Conservation (phyloP, 2,329 filamentous ascomycete genomes). For the Cercospora brassicicola region DNA sequence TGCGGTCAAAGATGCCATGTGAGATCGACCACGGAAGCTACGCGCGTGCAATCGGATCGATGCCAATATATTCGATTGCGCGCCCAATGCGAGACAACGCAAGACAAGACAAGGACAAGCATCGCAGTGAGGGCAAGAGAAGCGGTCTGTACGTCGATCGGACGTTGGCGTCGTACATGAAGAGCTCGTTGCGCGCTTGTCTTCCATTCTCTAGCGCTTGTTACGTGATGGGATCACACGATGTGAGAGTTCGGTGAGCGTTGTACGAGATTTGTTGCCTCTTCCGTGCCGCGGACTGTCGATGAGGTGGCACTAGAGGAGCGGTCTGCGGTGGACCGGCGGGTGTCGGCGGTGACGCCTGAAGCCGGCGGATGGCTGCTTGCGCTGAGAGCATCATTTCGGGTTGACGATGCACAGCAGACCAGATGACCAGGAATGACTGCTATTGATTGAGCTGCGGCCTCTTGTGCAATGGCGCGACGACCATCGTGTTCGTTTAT, state of each 20-base stretch:
- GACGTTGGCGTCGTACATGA: background rate
- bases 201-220: background rate
- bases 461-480: background rate
- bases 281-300: background rate
- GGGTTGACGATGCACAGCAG: background rate
- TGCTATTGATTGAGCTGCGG: background rate
- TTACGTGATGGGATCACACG: slow-evolving; percentile 1
- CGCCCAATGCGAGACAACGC: background rate
- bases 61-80: background rate
- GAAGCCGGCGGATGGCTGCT: background rate
- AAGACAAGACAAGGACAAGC: background rate
- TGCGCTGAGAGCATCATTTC: background rate
- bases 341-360: slow-evolving; percentile 2
- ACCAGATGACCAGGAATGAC: background rate
- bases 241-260: background rate
- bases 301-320: slow-evolving; percentile 5
- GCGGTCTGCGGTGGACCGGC: slow-evolving; percentile 2
- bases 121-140: background rate
- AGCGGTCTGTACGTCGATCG: background rate
- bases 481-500: background rate
- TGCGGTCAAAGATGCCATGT: background rate
- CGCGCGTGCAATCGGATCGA: background rate
- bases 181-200: background rate
- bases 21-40: background rate
- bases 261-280: slow-evolving; percentile 1